These are phyloP conservation scores for Leptographium radiaticola DNA, from an alignment of 2,329 filamentous ascomycete genomes.

Conservation along the genomic window DNA sequence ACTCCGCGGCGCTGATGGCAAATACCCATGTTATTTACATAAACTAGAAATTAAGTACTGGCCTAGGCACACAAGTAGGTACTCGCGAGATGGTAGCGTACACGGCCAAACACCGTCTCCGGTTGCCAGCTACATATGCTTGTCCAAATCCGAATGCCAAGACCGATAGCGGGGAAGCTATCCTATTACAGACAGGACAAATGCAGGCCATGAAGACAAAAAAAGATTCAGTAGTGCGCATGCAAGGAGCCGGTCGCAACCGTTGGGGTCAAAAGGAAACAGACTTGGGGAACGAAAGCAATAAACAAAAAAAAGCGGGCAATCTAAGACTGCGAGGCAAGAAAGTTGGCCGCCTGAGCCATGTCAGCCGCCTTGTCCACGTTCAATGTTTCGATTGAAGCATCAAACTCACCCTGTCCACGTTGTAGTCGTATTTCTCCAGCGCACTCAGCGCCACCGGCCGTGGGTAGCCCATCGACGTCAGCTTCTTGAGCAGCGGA, in stretches of 20 bases:
- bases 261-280: too few species aligned
- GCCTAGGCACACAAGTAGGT: background rate
- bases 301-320: background rate
- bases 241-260: too few species aligned
- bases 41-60: background rate
- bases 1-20: too few species aligned
- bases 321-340: slow-evolving; percentile 31
- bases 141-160: too few species aligned
- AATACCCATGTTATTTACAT: background rate
- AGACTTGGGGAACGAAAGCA: background rate
- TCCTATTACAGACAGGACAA: too few species aligned
- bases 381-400: too few species aligned
- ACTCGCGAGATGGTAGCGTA: too few species aligned
- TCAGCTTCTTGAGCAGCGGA: slow-evolving; percentile 78
- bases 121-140: too few species aligned
- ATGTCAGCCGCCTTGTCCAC: background rate
- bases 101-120: too few species aligned
- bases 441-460: slow-evolving; percentile 63
- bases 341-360: slow-evolving; percentile 38
- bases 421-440: slow-evolving; percentile 92
- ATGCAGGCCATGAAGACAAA: too few species aligned
- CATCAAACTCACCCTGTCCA: slow-evolving; percentile 63
- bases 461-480: slow-evolving; percentile 75
- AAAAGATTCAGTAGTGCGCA: too few species aligned
- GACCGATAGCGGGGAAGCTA: too few species aligned